These are phyloP conservation scores for Agrocybe chaxingu DNA, from an alignment of 768 basidiomycete species.

Conservation along the genomic window DNA sequence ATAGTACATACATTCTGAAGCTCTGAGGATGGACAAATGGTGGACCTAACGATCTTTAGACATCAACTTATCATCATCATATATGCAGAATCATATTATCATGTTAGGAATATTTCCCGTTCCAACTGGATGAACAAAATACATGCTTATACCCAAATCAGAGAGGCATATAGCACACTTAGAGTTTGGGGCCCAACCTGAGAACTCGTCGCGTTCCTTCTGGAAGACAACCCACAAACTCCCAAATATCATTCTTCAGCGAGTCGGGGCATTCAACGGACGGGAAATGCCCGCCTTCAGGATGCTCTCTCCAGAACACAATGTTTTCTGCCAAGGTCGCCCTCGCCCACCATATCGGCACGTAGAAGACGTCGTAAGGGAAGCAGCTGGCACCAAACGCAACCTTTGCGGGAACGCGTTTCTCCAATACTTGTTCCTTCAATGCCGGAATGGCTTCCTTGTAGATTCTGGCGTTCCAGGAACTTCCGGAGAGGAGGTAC, in stretches of 20 bases:
- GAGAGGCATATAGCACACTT: not conserved
- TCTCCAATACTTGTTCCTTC: conserved; percentile 14
- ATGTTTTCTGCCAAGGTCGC: conserved; percentile 33
- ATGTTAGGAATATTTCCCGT: no score
- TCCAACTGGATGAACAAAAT: no score
- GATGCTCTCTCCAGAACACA: conserved; percentile 39
- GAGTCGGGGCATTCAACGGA: conserved; percentile 37
- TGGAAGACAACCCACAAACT: conserved; percentile 19
- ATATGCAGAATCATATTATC: no score
- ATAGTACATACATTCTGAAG: conserved; percentile 30
- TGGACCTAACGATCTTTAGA: no score
- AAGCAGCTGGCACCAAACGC: conserved; percentile 41
- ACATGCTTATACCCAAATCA: no score
- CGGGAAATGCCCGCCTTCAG: conserved; percentile 45
- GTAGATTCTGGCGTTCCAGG: conserved; percentile 31
- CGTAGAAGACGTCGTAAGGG: conserved; percentile 32
- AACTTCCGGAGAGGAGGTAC: conserved; percentile 31
- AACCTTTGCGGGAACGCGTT: conserved; percentile 20
- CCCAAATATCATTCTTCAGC: conserved; percentile 34
- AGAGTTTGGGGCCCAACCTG: not conserved
- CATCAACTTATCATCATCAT: no score
- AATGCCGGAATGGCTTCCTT: conserved; percentile 21
- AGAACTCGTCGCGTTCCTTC: conserved; percentile 4
- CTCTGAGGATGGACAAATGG: conserved; percentile 9
- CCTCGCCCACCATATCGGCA: conserved; percentile 39